Conservation (phyloP, 75 land plant species). For the Azolla pinnata region DNA sequence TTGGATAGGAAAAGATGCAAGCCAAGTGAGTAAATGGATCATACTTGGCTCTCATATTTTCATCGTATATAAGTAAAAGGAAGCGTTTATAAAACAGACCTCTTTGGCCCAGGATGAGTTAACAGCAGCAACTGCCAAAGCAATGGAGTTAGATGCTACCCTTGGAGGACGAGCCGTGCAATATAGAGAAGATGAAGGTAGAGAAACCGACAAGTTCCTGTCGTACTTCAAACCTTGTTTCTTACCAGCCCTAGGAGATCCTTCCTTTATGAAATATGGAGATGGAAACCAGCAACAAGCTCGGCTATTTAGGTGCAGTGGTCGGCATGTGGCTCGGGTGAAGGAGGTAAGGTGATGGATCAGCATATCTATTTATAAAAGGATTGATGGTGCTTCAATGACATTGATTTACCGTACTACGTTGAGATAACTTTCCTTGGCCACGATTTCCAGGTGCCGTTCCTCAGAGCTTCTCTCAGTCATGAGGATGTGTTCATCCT, state of each 20-base stretch:
- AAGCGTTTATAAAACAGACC: not conserved
- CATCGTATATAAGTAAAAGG: not conserved
- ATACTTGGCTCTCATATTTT: not conserved
- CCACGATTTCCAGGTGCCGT: constrained; percentile 66
- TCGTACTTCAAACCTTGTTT: constrained; percentile 34
- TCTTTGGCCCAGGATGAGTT: constrained; percentile 22
- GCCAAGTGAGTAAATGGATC: constrained; percentile 20
- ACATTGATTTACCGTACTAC: no score
- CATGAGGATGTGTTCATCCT: constrained; percentile 87
- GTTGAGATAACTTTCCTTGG: no score
- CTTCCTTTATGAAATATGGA: constrained; percentile 21
- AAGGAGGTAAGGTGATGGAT: no score
- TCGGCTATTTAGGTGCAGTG: constrained; percentile 33
- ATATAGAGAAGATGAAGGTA: constrained; percentile 24
- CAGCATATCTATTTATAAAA: no score
- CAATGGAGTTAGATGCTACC: constrained; percentile 31
- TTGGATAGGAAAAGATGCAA: constrained; percentile 44
- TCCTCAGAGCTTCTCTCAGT: constrained; percentile 72
- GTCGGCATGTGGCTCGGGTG: constrained; percentile 35
- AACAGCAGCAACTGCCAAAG: constrained; percentile 14
- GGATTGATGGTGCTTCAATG: no score
- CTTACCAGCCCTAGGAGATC: constrained; percentile 32
- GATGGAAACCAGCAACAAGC: constrained; percentile 18
- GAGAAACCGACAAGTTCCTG: constrained; percentile 22
- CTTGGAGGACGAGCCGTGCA: constrained; percentile 33